Evolutionary conservation across 352 stramenopile species (phyloP), one percentile per base, ranked within the genome.

Genomic region (Globisporangium paddicum): DNA sequence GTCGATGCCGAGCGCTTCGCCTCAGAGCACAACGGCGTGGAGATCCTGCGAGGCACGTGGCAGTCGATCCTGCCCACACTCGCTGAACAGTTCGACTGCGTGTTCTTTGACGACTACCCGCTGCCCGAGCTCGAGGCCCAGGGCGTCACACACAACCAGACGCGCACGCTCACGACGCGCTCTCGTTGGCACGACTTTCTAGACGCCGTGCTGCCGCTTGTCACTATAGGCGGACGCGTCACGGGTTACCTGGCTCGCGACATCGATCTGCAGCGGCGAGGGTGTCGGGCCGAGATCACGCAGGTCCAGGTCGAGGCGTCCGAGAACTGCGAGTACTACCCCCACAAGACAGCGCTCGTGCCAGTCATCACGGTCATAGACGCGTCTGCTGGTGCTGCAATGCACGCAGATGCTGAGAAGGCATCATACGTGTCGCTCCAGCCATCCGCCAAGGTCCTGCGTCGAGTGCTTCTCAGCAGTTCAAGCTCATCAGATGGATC

Each of bases 91-190:
- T 93, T 89, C 26, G 79, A 93, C 65, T 91, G 83, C 60, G 69
- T 91, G 26, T 93, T 91, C 62, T 93, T 93, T 57, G 83, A 93
- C 61, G 83, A 93, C 62, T 93, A 87, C 41, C 81, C 83, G 40
- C 63, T 89, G 28, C 79, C 81, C 0, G 81, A 90, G 61, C 65
- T 87, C 23, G 71, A 70, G 35, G 25, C 23, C 11, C 48, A 63
- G 25, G 56, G 45, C 38, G 19, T 59, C 46, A 72, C 66, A 30
- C 45, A 62, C 16, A 62, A 61, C 13, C 51, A 56, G 25, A 54
- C 51, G 6, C 61, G 55, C 51, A 45, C 32, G 14, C 26, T 71
- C 13, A 51, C 26, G 21, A 42, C 58, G 23, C 51, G 57, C 32
- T 89, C 81, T 16, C 70, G 81, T 7, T 93, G 81, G 83, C 75